A percentile compares a stretch with the other conserved stretches of the same genome.
Conservation (phyloP, 306 rosid species). For the Pterocarpus macrocarpus region DNA sequence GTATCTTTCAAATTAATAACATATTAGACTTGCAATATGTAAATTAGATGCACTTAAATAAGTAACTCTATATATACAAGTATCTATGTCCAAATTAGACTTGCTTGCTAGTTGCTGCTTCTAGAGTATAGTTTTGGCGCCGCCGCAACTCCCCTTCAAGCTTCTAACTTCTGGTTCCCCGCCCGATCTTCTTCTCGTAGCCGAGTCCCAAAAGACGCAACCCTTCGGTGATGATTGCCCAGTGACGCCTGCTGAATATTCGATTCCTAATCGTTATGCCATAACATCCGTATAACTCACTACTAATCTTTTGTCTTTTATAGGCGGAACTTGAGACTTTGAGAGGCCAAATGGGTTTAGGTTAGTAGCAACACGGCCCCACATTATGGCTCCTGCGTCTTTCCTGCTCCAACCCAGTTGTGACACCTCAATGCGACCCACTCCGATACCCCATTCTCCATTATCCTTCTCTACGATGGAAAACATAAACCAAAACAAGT, state of each 20-base stretch:
- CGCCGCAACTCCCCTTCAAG: not conserved
- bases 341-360: not conserved
- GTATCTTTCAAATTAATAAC: no score
- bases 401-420: not conserved
- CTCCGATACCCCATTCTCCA: not conserved
- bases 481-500: no score
- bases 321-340: not conserved
- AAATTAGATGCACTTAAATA: no score
- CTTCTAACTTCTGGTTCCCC: not conserved
- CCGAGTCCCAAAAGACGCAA: not conserved
- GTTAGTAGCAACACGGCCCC: not conserved
- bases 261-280: not conserved
- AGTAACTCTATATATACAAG: no score
- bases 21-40: no score
- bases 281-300: not conserved
- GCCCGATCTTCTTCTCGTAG: not conserved
- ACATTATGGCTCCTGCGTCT: not conserved
- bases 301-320: not conserved
- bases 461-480: not conserved
- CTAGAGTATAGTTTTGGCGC: not conserved
- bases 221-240: not conserved
- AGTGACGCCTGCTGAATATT: not conserved
- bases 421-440: not conserved
- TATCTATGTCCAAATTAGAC: no score
- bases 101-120: no score